Base-by-base conservation (phyloP, 2,329 filamentous ascomycete species). In the Cladosporium halotolerans region DNA sequence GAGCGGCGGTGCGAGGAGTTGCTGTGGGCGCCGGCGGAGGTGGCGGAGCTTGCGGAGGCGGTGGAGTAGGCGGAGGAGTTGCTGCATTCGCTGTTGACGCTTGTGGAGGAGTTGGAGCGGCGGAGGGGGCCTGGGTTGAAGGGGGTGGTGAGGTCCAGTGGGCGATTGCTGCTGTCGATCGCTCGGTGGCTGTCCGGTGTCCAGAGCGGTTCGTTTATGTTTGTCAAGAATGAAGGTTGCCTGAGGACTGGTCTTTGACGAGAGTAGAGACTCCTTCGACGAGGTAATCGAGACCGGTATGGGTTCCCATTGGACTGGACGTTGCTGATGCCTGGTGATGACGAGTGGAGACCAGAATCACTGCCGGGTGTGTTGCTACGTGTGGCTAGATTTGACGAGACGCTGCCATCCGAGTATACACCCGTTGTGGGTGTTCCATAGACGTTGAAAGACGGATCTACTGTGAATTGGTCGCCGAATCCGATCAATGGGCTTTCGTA, bases 331-430 rank as follows among this genome's bases (percentile, higher is more conserved):
- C 38, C 31, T 3, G 31, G 47, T 33, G 47, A 41, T n/a, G 47
- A 39, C n/a, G 34, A 3, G 14, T 50, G 14, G 11, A 31, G 38
- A 28, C 14, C 32, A 9, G 16, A 19, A 36, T 50, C 47, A 33
- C 47, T 50, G 28, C 31, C 39, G 8, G 47, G 47, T 14, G 47
- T 50, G 16, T 50, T 50, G 16, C 47, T 50, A 34, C 47, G 47
- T 10, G 47, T 50, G 28, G 31, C 23, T 32, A 50, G 16, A 4
- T 50, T 39, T 9, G 47, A n/a, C 13, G n/a, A 39, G 8, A 14
- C 36, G 36, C 36, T 14, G 8, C 11, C 36, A n/a, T 39, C n/a
- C 11, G 16, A 14, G n/a, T 39, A 13, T n/a, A 39, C 4, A 7
- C 14, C 36, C n/a, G 36, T 3, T 7, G 36, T 9, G 3, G 36